Evolutionary conservation across 2,329 filamentous ascomycete species (phyloP), one percentile per base, ranked within the genome.

Genomic region (Ascocoryne sarcoides): DNA sequence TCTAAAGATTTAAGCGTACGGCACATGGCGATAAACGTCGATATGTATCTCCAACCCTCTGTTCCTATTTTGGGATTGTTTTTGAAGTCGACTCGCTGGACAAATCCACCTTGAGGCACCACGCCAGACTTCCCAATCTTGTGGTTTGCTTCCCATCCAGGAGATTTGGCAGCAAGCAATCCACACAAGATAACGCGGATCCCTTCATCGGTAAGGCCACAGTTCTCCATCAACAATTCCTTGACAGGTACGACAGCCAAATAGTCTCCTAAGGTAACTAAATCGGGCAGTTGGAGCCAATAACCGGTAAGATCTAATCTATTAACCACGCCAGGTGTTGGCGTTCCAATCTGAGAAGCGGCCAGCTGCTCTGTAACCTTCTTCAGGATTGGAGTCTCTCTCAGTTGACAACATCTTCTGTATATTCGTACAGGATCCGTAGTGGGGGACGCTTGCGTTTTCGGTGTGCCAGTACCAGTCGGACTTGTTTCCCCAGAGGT

Each of bases 391-490:
- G 88, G 86, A 0, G 88, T 93, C 63, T 96, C 92, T 43, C 92
- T 77, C 20, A 98, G 67, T 58, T 96, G 90, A 59, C 92, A 96
- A 60, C 92, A 96, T 57, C 92, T 75, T 50, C 90, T 76, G 62
- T 98, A 98, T 55, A 98, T 94, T 43, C 90, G 76, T 10, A 89
- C 77, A 2, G 92, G 90, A 57, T 95, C 92, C 1, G 84, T 94
- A 0, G 90, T 95, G 0, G 90, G 89, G 37, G 75, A 69, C 45
- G 75, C 71, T 55, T 85, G 79, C 12, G 72, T 67, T 46, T 65
- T 73, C 1, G 73, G 63, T 1, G 65, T 44, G 23, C 51, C 46
- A 5, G 59, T 46, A 40, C 49, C 55, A 34, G 47, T 48, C 44
- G 48, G 48, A 40, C 45, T 47, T 37, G 49, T 40, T 32, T 59